Base-by-base conservation (phyloP, 208 protist genomes). In the Willaertia magna region DNA sequence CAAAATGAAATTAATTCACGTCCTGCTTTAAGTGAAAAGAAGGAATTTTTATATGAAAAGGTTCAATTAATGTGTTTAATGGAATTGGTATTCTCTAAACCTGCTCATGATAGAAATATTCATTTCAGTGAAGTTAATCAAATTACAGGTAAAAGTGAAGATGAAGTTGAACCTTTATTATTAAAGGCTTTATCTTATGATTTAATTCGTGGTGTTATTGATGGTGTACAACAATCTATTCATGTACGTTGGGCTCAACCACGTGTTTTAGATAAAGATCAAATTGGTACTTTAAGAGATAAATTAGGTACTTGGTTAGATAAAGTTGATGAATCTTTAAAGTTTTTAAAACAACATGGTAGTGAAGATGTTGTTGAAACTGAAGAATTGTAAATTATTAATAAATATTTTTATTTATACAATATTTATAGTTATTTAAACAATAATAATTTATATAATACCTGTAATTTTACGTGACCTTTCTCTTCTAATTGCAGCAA, bases 1-100 rank as follows among this genome's bases (percentile, higher is more conserved):
- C 42, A 55, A 34, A 74, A 78, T 51, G 47, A 89, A n/a, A 85
- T 48, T 84, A 26, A 85, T 34, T 79, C 85, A 44, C 44, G 74
- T 55, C 59, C 85, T 42, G 85, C 67, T 9, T 85, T 93, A 1
- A 86, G 88, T 3, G 51, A 90, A 22, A 90, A 91, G 75, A 39
- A 83, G 18, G 67, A 85, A 30, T 79, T 86, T 52, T 79, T 93
- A 44, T 83, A 87, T 85, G 87, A 93, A 85, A 96, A 97, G 88
- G 95, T 98, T 75, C 92, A 94, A 18, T 93, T 99, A 52, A 96
- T 98, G 89, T 91, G 92, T 26, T 90, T 99, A 40, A 95, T 98
- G 14, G 94, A 99, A 87, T 90, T 98, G 14, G 93, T 98, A 49
- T 98, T 98, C 89, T 93, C 93, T 86, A 94, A 93, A 2, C 94